A percentile compares a stretch with the other conserved stretches of the same genome.
Evolutionary conservation across 1,139 yeast species (phyloP).

Genomic region (Saccharomyces uvarum): DNA sequence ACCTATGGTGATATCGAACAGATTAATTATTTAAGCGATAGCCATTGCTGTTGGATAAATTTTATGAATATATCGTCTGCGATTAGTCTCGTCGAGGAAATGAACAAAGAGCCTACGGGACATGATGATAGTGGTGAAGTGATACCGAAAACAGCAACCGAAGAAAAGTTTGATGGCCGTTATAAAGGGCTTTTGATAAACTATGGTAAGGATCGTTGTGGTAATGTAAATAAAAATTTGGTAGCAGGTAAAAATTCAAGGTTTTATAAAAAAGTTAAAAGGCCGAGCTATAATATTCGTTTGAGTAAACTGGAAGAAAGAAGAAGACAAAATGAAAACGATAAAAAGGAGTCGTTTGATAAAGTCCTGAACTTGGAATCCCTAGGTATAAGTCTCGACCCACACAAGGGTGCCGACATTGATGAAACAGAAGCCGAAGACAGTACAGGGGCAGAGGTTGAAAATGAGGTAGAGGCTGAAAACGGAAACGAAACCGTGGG

Average conservation of each 20-base stretch:
- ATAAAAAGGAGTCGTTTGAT: conserved; percentile 8
- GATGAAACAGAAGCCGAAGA: neutral
- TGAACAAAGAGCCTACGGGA: conserved; percentile 21
- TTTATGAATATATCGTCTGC: conserved; percentile 72
- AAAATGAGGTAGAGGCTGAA: conserved; percentile 16
- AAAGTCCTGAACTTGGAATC: conserved; percentile 18
- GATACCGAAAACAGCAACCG: conserved; percentile 26
- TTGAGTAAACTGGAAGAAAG: conserved; percentile 25
- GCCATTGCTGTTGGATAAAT: conserved; percentile 74
- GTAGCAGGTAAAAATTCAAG: conserved; percentile 28
- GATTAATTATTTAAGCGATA: conserved; percentile 64
- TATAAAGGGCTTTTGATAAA: conserved; percentile 54
- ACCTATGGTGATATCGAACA: conserved; percentile 77
- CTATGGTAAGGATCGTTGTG: conserved; percentile 80
- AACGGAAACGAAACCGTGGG: conserved; percentile 4
- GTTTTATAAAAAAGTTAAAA: conserved; percentile 39
- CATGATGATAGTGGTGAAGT: conserved; percentile 16
- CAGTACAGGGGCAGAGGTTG: conserved; percentile 20
- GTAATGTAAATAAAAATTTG: conserved; percentile 44
- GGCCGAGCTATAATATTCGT: conserved; percentile 23
- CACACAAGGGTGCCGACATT: neutral
- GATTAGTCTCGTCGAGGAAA: conserved; percentile 65
- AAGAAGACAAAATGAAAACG: conserved; percentile 21
- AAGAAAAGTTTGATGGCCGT: conserved; percentile 37
- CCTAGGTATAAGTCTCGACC: conserved; percentile 23